Base-by-base conservation (phyloP, 805 yeast genomes). In the Candida quercuum region DNA sequence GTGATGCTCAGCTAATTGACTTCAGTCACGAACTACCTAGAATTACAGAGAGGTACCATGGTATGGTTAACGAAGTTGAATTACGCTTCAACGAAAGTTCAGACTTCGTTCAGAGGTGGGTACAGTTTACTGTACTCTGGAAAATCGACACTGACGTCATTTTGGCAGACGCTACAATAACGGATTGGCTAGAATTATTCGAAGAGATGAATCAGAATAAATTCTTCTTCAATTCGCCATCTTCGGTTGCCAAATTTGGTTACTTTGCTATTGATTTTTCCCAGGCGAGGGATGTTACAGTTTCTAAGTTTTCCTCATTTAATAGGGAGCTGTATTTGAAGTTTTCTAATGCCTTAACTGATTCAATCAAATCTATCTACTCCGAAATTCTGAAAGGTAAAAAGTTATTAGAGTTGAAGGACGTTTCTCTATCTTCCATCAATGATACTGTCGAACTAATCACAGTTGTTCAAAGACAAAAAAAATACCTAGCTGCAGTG, bases 281-380 rank as follows among this genome's bases (percentile, higher is more conserved):
- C 8, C 70, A 69, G 13, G 81, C 80, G 2, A 83, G 78, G 41
- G 53, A 71, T 0, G 60, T 76, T 26, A 65, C 78, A 6, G 61
- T 59, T 27, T 55, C 77, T 3, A 76, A 73, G 47, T 81, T 74
- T 60, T 82, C 78, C 40, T 45, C 53, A 3, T 82, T 86, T 76
- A 82, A 78, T 43, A 63, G 60, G 28, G 66, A 66, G 3, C 52
- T 78, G 6, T 30, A 71, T 7, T 42, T 46, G 2, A 54, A 54
- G 22, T 73, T 78, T 56, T 60, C 75, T 3, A 56, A 51, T 2
- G 48, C 59, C 15, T 49, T 80, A 28, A 52, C 50, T 6, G 42
- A 47, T 1, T 38, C 54, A 2, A 60, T 71, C 36, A 52, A 41
- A 9, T 42, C 44, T 2, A 46, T 69, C 2, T 58, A 64, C 30